Base-by-base conservation (phyloP, 2,329 filamentous ascomycete species). In the Penicillium sp. region DNA sequence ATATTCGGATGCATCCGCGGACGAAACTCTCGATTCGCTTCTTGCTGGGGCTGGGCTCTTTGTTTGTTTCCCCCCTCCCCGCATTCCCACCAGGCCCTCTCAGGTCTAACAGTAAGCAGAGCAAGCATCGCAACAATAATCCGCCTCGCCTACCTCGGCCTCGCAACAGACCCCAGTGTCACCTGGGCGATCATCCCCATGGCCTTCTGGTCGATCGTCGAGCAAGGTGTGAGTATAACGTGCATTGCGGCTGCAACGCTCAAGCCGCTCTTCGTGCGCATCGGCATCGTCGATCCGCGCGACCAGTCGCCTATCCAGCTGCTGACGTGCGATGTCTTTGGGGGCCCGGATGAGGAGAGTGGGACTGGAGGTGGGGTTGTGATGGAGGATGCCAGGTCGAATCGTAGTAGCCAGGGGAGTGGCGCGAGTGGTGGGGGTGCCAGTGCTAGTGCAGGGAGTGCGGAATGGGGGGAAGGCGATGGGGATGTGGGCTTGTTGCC, bases 181-280 rank as follows among this genome's bases (percentile, higher is more conserved):
- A 55, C 35, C 6, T 45, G 26, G 19, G 21, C 41, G 3, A 26
- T 46, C 13, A 23, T 55, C 19, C 49, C 49, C 17, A 35, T 52
- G 49, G 41, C 31, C 23, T 55, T 55, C 41, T 55, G 52, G 52
- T 44, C 35, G 15, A n/a, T 30, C 23, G 45, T 55, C 31, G 52
- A 55, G 41, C 52, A 45, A 15, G 52, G 52, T 6, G 26, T 55
- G 19, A 55, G 21, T 21, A 55, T 55, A 11, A n/a, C 44, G 3
- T 55, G 52, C 41, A 38, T 30, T 8, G 35, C 52, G 9, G 19
- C 19, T 2, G 17, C 52, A 2, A 55, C 52, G 35, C 26, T 35
- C 19, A 55, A 55, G 26, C 52, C 52, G 17, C 29, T 52, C 1
- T 35, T 52, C n/a, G 49, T 52, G n/a, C 30, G 11, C 17, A 30